Evolutionary conservation across 768 basidiomycete genomes (phyloP), one percentile per base, ranked within the genome.

Genomic region (Lentinus brumalis): DNA sequence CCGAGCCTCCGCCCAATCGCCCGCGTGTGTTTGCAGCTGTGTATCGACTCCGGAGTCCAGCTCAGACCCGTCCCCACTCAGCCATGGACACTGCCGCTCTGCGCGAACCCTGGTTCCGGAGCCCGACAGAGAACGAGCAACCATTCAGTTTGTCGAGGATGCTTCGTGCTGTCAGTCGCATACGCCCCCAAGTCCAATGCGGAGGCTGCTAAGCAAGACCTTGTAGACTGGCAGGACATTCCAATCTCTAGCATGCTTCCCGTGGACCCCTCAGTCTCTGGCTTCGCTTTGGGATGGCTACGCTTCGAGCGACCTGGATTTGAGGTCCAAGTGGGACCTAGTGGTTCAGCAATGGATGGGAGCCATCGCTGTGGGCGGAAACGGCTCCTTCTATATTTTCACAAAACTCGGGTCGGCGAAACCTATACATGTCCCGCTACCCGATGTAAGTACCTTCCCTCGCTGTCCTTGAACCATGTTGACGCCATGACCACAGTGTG

Each of bases 271-370:
- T 2, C 52, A 72, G 56, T 68, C 79, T 75, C 46, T 85, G 71
- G 77, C 70, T 16, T 66, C 62, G 2, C 66, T 81, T 1, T 82
- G 77, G 77, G 68, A 66, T 9, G 78, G 78, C 40, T 63, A 67
- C 10, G 57, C 71, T 44, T 58, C 56, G 4, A 55, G 75, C 18
- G 65, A 66, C 8, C 58, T 73, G 5, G 74, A 80, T n/a, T 50
- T 74, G 10, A 60, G 66, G 6, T 62, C 69, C 2, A 57, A 64
- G 32, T 90, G 88, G 87, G 72, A 67, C 26, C 46, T 45, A 16
- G 77, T 85, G 74, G 69, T 84, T 16, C 66, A 75, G 5, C 69
- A 78, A 44, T 88, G 80, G 75, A 73, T 76, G 50, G 83, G 85
- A 53, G 76, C 83, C 32, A 74, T 86, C 56, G 81, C 81, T 50